phyloP scores from a whole-genome alignment of 2,329 filamentous ascomycete species.

The Paraphaeosphaeria sporulosa region DNA sequence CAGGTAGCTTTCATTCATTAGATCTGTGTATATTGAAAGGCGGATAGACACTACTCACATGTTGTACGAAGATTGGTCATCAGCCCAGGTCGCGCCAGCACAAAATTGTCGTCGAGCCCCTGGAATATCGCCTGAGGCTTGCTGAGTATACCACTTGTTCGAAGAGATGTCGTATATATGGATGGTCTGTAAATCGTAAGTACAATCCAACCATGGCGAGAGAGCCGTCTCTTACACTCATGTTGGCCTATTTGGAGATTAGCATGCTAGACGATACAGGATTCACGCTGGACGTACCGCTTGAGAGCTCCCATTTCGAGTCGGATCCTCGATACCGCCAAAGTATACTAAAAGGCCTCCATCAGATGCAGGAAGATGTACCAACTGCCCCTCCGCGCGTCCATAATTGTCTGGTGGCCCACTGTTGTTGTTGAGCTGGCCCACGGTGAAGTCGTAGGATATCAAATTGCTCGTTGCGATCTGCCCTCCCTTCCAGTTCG shows the following conservation, averaged over 20 bases:
- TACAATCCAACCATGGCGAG: not conserved
- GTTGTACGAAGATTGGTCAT: conserved; percentile 69
- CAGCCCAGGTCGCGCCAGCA: conserved; percentile 66
- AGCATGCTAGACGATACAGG: conserved; percentile 27
- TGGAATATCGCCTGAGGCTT: conserved; percentile 62
- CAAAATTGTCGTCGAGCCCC: conserved; percentile 65
- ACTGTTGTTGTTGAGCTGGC: conserved; percentile 61
- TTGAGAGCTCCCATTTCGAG: conserved; percentile 56
- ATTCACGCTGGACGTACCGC: conserved; percentile 14
- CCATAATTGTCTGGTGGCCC: conserved; percentile 60
- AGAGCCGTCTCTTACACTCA: conserved; percentile 38
- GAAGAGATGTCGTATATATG: conserved; percentile 68
- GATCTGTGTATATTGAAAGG: conserved; percentile 1
- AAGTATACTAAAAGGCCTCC: conserved; percentile 68
- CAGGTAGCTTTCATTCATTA: conserved; percentile 58
- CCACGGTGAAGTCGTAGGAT: conserved; percentile 63
- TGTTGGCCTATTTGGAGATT: conserved; percentile 35
- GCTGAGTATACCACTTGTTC: conserved; percentile 67
- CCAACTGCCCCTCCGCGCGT: conserved; percentile 67
- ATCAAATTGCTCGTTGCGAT: conserved; percentile 62
- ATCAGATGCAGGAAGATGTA: conserved; percentile 67
- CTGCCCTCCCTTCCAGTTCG: conserved; percentile 59
- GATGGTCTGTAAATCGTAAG: conserved; percentile 54
- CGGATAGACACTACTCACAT: conserved; percentile 56
- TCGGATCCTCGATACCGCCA: conserved; percentile 63